Percentiles rank a stretch among this genome's conserved stretches.
Conservation (phyloP, 306 rosid species). For the Delonix regia region DNA sequence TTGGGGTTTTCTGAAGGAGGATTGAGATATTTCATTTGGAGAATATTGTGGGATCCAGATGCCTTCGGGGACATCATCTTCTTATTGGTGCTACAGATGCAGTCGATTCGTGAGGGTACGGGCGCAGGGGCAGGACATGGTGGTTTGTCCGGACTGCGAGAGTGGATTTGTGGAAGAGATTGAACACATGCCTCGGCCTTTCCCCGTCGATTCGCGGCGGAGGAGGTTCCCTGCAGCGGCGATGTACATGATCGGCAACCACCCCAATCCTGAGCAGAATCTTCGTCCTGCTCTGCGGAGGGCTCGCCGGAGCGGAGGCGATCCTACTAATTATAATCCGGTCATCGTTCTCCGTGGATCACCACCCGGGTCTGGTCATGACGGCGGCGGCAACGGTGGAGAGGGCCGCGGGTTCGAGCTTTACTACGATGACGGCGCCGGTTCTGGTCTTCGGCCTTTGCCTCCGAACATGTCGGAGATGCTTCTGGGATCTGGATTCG, state of each 20-base stretch:
- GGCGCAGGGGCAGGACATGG: slow-evolving; percentile 40
- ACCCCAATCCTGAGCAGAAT: slow-evolving; percentile 30
- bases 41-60: slow-evolving; percentile 2
- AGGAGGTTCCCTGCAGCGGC: slow-evolving; percentile 50
- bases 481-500: slow-evolving; percentile 68
- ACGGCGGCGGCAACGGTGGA: not conserved
- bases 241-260: slow-evolving; percentile 58
- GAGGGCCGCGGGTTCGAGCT: slow-evolving; percentile 54
- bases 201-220: slow-evolving; percentile 32
- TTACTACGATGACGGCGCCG: slow-evolving; percentile 59
- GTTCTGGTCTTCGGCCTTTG: slow-evolving; percentile 61
- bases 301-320: not conserved
- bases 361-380: slow-evolving; percentile 24
- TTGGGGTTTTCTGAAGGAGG: not conserved
- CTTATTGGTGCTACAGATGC: slow-evolving; percentile 83
- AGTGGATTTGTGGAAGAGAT: slow-evolving; percentile 72
- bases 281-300: slow-evolving; percentile 33
- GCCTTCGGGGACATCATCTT: slow-evolving; percentile 46
- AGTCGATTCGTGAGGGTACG: slow-evolving; percentile 52
- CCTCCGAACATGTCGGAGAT: slow-evolving; percentile 72
- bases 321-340: slow-evolving; percentile 53
- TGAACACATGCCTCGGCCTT: slow-evolving; percentile 9
- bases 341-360: slow-evolving; percentile 69
- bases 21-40: not conserved
- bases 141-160: slow-evolving; percentile 65